Evolutionary conservation across 345 rosid species (phyloP), one percentile per base, ranked within the genome.

Genomic region (Citrus medica): DNA sequence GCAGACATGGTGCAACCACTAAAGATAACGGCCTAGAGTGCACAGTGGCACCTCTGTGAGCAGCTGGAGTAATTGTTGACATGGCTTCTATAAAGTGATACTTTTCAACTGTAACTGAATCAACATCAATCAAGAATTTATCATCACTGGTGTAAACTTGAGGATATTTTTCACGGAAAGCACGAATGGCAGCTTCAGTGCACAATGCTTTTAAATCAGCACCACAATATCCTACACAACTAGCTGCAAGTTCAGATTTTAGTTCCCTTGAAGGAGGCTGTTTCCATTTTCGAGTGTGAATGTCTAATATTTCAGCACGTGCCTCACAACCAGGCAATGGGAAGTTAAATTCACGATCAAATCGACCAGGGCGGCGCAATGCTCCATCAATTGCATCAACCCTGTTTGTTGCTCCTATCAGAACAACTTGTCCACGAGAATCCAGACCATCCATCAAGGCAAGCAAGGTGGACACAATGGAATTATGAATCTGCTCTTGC

Each of bases 391-490:
- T 97, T 80, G 99, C 99, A 86, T 97, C 99, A 82, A 97, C 91
- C 82, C 99, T 93, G 84, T 97, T 97, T 69, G 99, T 97, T 81
- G 99, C 99, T 86, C 99, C 99, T 82, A 97, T 94, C 86, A 97
- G 88, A 87, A 97, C 99, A 84, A 97, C 99, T 89, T 97, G 99
- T 68, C 99, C 99, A 75, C 99, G 98, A 82, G 99, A 94, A 90
- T 97, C 99, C 83, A 97, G 94, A 81, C 99, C 99, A 87, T 97
- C 99, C 99, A 97, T 97, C 88, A 97, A 85, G 59, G 99, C 99
- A 76, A 97, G 98, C 87, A 97, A 84, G 77, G 99, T 97, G 40
- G 99, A 97, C 69, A 97, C 99, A 33, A 97, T 97, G 28, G 99
- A 97, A 87, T 97, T 97, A 85, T 97, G 99, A 85, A 97, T 97